phyloP scores from a whole-genome alignment of 495 filamentous ascomycete species.

The Daldinia loculata region DNA sequence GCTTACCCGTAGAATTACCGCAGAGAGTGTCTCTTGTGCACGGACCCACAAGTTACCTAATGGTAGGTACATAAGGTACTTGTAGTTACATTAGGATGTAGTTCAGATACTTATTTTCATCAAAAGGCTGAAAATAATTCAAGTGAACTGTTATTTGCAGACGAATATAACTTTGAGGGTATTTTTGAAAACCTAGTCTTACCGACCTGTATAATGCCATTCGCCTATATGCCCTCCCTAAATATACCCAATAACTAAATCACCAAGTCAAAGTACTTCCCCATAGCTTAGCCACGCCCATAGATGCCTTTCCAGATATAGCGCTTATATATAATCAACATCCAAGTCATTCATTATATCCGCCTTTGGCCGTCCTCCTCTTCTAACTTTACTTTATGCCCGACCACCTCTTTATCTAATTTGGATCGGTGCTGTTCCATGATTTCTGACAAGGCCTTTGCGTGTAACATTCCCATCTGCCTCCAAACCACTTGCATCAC shows the following conservation, averaged over 20 bases:
- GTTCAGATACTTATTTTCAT: too few relatives aligned
- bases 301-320: slow-evolving; percentile 24
- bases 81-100: too few relatives aligned
- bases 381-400: slow-evolving; percentile 10
- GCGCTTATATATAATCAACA: not conserved
- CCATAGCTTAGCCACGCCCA: slow-evolving; percentile 17
- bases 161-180: not conserved
- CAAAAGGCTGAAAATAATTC: too few relatives aligned
- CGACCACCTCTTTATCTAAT: slow-evolving; percentile 17
- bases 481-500: slow-evolving; percentile 53
- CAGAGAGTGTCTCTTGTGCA: not conserved
- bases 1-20: slow-evolving; percentile 22
- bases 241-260: slow-evolving; percentile 13
- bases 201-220: slow-evolving; percentile 14
- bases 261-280: slow-evolving; percentile 4
- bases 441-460: slow-evolving; percentile 46
- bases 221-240: slow-evolving; percentile 7
- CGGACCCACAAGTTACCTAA: not conserved
- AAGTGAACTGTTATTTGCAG: not conserved
- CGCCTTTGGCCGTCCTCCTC: slow-evolving; percentile 17
- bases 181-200: slow-evolving; percentile 15
- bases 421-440: slow-evolving; percentile 43
- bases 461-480: slow-evolving; percentile 59
- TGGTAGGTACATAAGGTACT: not conserved
- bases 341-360: slow-evolving; percentile 4